Evolutionary conservation across 257 asterid genomes (phyloP).

Genomic region (Solanum sparsipilum): DNA sequence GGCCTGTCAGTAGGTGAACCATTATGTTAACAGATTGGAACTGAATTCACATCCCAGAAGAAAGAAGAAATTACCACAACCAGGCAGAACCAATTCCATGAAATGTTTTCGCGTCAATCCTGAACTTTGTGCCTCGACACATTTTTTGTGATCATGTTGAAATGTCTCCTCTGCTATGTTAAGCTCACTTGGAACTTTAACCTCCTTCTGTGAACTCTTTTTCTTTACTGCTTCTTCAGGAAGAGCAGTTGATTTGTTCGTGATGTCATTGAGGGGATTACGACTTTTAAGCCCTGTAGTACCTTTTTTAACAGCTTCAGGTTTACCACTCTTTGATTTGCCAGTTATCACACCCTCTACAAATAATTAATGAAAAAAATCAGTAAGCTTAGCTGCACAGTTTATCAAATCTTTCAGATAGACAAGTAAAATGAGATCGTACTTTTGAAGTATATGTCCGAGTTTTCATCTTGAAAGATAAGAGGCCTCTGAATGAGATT

Average conservation of each 20-base stretch:
- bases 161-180: constrained; percentile 31
- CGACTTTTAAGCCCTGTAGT: constrained; percentile 39
- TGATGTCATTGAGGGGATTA: constrained; percentile 59
- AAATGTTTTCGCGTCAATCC: constrained; percentile 12
- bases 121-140: constrained; percentile 42
- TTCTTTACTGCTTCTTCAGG: constrained; percentile 30
- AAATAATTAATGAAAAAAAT: background rate
- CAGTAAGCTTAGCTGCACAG: background rate
- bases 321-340: constrained; percentile 31
- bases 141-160: constrained; percentile 61
- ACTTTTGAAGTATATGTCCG: constrained; percentile 36
- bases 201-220: constrained; percentile 17
- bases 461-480: constrained; percentile 52
- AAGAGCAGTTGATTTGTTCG: constrained; percentile 42
- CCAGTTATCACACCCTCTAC: constrained; percentile 31
- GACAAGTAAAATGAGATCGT: background rate
- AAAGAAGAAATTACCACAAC: constrained; percentile 32
- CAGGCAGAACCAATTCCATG: constrained; percentile 54
- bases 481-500: constrained; percentile 42
- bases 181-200: constrained; percentile 2
- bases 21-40: background rate
- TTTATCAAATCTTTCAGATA: background rate
- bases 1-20: background rate
- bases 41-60: background rate
- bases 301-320: constrained; percentile 24